Evolutionary conservation across 345 rosid species (phyloP), one percentile per base, ranked within the genome.

Genomic region (Populus pruinosa): DNA sequence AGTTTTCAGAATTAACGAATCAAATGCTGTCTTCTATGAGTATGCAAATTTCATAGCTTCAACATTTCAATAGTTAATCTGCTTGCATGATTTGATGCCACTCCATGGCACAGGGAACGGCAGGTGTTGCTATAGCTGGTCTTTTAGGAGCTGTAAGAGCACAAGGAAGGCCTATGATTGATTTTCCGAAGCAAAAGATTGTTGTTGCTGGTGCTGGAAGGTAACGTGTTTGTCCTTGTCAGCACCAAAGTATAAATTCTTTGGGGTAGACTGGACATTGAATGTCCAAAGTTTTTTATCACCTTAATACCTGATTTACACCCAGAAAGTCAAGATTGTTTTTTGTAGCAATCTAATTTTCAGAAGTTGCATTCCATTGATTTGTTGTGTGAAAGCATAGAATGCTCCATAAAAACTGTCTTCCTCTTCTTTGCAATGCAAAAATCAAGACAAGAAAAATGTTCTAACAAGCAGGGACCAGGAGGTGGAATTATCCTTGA

Each of bases 131-230:
- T 66, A 84, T 93, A 65, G 97, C 97, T 88, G 99, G 99, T 70
- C 97, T 93, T 84, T 88, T 95, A 86, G 98, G 99, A 84, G 98
- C 98, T 65, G 99, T 93, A 74, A 91, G 99, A 88, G 98, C 98
- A 77, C 96, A 96, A 82, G 99, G 99, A 76, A 84, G 94, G 84
- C 87, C 99, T 18, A 92, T 96, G 97, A 90, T 96, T 72, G 99
- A 93, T 87, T 96, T 96, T 76, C 97, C 99, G 43, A 96, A 96
- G 91, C 91, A 85, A 87, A 92, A 92, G 88, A 96, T 92, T 33
- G 98, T 96, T 87, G 98, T 93, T 84, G 94, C 99, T 83, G 98
- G 99, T 73, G 99, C 99, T 84, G 99, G 99, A 87, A 95, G 99
- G 99, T 90, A 50, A 79, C 83, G 71, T 81, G 70, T 77, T 35